Evolutionary conservation across 2,329 filamentous ascomycete species (phyloP).

Genomic region (Colletotrichum lentis): DNA sequence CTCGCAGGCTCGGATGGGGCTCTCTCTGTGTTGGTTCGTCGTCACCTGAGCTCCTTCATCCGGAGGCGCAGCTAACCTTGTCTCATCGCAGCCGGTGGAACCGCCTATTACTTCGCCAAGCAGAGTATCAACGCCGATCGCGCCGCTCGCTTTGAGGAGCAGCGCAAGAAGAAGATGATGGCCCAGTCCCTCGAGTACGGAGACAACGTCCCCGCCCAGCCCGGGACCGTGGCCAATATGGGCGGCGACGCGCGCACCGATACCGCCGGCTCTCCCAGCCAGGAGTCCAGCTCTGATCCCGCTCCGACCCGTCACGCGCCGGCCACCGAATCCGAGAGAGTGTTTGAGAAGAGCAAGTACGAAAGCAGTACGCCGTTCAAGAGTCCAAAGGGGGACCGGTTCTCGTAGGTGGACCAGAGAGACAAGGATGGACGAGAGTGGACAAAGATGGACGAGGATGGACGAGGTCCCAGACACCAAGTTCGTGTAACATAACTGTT

Average conservation of each 20-base stretch:
- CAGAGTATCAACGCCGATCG: constrained; percentile 92
- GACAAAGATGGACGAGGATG: background rate
- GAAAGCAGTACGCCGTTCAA: constrained; percentile 79
- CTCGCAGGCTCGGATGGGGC: constrained; percentile 85
- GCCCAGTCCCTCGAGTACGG: constrained; percentile 63
- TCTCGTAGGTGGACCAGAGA: constrained; percentile 59
- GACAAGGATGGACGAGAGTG: background rate
- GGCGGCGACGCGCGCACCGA: constrained; percentile 66
- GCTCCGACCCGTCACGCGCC: constrained; percentile 85
- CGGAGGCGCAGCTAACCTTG: constrained; percentile 32
- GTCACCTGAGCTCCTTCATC: constrained; percentile 4
- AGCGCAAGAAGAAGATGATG: constrained; percentile 68
- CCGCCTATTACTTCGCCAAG: constrained; percentile 97
- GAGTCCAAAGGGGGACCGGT: constrained; percentile 85
- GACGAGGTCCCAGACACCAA: background rate
- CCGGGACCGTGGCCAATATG: constrained; percentile 49
- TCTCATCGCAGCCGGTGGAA: constrained; percentile 73
- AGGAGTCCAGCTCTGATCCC: constrained; percentile 79
- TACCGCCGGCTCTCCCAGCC: constrained; percentile 68
- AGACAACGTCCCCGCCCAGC: constrained; percentile 48
- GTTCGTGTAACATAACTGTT: constrained; percentile 31
- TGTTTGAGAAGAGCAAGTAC: constrained; percentile 87
- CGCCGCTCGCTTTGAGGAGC: constrained; percentile 72
- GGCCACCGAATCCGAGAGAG: constrained; percentile 70
- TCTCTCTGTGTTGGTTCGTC: constrained; percentile 80